Conservation (phyloP, 371 early-diverging fungal genomes). For the Blakeslea trispora region DNA sequence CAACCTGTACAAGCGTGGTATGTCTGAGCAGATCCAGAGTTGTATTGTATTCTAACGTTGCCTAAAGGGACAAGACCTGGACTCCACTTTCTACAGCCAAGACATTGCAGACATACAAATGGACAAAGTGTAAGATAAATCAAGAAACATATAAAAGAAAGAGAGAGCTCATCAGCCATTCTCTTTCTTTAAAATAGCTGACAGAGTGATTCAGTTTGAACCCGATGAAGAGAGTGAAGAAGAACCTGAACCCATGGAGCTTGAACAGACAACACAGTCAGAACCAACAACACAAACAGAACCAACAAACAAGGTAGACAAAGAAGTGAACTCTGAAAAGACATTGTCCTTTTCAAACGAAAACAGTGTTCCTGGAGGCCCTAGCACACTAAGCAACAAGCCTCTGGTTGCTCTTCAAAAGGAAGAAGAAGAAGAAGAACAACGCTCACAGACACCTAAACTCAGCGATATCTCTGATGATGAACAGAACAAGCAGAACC, state of each 20-base stretch:
- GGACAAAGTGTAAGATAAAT: constrained; percentile 55
- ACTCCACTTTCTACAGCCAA: constrained; percentile 53
- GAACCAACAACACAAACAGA: background rate
- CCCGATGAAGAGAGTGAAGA: constrained; percentile 40
- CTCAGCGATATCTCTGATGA: constrained; percentile 48
- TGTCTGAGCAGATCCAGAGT: too few species aligned
- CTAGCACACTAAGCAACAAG: constrained; percentile 21
- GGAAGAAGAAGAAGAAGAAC: constrained; percentile 28
- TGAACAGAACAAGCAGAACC: constrained; percentile 28
- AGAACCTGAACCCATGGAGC: constrained; percentile 22
- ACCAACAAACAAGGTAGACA: background rate
- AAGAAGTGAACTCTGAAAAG: background rate
- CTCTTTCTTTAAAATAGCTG: constrained; percentile 35
- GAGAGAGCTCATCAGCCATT: too few species aligned
- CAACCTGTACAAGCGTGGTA: constrained; percentile 57
- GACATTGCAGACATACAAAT: constrained; percentile 53
- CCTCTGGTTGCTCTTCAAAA: constrained; percentile 12
- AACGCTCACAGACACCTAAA: constrained; percentile 45
- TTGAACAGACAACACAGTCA: constrained; percentile 3
- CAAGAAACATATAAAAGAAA: too few species aligned
- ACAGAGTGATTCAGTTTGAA: constrained; percentile 49
- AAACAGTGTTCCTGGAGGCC: constrained; percentile 20
- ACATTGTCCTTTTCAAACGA: background rate
- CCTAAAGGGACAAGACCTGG: constrained; percentile 61
- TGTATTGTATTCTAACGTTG: too few species aligned